Conservation (phyloP, 345 rosid species). For the Salix brachista region DNA sequence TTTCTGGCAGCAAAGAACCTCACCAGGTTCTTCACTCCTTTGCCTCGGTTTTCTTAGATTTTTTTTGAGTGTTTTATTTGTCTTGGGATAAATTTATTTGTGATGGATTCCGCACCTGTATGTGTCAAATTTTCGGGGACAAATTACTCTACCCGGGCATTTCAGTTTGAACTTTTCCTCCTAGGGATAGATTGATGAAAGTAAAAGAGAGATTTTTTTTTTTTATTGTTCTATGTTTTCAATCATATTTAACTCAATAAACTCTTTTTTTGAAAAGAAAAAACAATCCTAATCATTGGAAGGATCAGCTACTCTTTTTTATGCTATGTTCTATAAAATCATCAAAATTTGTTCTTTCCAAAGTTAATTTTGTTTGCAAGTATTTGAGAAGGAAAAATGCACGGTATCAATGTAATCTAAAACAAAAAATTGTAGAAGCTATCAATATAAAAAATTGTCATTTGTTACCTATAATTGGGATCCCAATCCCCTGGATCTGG, state of each 20-base stretch:
- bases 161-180: too few species aligned
- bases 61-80: too few species aligned
- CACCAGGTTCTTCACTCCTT: too few species aligned
- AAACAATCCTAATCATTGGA: not conserved
- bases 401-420: not conserved
- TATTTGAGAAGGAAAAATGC: not conserved
- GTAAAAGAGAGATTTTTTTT: too few species aligned
- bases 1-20: too few species aligned
- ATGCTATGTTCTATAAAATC: not conserved
- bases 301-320: not conserved
- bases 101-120: too few species aligned
- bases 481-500: conserved; percentile 99
- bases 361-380: not conserved
- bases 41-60: too few species aligned
- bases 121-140: too few species aligned
- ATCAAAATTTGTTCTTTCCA: not conserved
- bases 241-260: not conserved
- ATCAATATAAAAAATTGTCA: not conserved
- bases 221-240: too few species aligned
- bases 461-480: conserved; percentile 85
- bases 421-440: not conserved
- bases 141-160: too few species aligned
- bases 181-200: too few species aligned
- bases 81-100: too few species aligned
- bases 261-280: not conserved